Percentiles rank a stretch among this genome's conserved stretches.
Evolutionary conservation across 352 stramenopile species (phyloP).

Genomic region (Phytophthora ramorum): DNA sequence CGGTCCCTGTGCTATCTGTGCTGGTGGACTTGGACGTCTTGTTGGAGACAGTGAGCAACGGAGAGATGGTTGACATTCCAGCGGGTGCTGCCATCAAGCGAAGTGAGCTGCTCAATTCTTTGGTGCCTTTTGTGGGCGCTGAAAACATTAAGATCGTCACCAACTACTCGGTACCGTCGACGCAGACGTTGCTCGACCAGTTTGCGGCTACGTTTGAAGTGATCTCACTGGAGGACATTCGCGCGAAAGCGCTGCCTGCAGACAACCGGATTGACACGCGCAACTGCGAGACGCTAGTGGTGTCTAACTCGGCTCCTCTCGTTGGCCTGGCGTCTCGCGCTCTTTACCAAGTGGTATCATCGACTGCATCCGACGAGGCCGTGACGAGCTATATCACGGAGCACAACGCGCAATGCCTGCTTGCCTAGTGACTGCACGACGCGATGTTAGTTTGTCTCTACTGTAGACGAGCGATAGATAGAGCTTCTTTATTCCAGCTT

Average conservation of each 20-base stretch:
- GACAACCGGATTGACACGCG: conserved; percentile 22
- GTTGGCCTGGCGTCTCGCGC: conserved; percentile 23
- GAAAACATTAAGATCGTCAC: conserved; percentile 36
- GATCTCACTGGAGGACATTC: conserved; percentile 20
- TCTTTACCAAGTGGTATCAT: conserved; percentile 31
- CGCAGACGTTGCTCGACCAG: conserved; percentile 18
- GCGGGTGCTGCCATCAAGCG: conserved; percentile 20
- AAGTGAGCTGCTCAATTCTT: conserved; percentile 23
- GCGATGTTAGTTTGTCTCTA: conserved; percentile 1
- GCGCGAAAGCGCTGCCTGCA: conserved; percentile 4
- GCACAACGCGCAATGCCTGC: conserved; percentile 30
- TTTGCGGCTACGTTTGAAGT: conserved; percentile 10
- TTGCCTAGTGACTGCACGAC: conserved; percentile 17
- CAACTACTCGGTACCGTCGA: conserved; percentile 38
- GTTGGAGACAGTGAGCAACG: conserved; percentile 23
- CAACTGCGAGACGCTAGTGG: conserved; percentile 42
- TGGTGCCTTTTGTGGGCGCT: conserved; percentile 24
- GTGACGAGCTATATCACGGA: conserved; percentile 36
- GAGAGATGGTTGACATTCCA: conserved; percentile 25
- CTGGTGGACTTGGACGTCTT: conserved; percentile 39
- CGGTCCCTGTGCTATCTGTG: conserved; percentile 36
- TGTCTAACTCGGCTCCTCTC: conserved; percentile 27
- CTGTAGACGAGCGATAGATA: conserved; percentile 41
- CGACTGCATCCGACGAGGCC: conserved; percentile 16
- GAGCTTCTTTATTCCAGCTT: conserved; percentile 35